Conservation (phyloP, 805 yeast genomes). For the Ogataea siamensis region DNA sequence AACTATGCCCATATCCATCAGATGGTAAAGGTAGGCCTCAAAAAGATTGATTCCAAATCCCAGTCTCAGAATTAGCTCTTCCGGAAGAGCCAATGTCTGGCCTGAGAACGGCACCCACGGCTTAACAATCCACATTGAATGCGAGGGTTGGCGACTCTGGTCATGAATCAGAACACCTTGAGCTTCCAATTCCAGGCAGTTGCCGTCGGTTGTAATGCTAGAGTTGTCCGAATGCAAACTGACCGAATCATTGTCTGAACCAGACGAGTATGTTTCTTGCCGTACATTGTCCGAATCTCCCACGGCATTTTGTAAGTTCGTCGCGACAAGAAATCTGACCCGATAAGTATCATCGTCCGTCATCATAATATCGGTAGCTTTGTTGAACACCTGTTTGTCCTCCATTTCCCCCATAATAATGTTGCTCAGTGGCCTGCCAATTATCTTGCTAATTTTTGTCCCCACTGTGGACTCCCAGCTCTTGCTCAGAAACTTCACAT, state of each 20-base stretch:
- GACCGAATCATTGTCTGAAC: slow-evolving; percentile 26
- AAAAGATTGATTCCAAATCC: slow-evolving; percentile 91
- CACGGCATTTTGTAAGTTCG: slow-evolving; percentile 21
- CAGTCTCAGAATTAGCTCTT: slow-evolving; percentile 62
- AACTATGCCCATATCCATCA: slow-evolving; percentile 62
- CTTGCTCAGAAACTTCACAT: slow-evolving; percentile 67
- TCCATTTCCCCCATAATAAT: slow-evolving; percentile 63
- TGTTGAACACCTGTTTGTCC: slow-evolving; percentile 65
- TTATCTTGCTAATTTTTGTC: slow-evolving; percentile 53
- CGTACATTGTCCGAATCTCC: not conserved
- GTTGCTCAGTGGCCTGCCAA: slow-evolving; percentile 55
- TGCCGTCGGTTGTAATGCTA: slow-evolving; percentile 54
- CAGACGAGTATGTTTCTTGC: slow-evolving; percentile 1
- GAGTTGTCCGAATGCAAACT: slow-evolving; percentile 32
- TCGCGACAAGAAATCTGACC: slow-evolving; percentile 61
- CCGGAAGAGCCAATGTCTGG: slow-evolving; percentile 67
- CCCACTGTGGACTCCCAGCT: slow-evolving; percentile 83
- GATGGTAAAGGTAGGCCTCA: slow-evolving; percentile 63
- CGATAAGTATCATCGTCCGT: slow-evolving; percentile 73
- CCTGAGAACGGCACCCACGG: slow-evolving; percentile 66
- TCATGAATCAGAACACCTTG: slow-evolving; percentile 86
- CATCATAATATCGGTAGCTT: slow-evolving; percentile 70
- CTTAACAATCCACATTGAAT: slow-evolving; percentile 90
- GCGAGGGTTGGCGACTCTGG: slow-evolving; percentile 56
- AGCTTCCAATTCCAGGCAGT: slow-evolving; percentile 76